Percentiles rank a stretch among this genome's conserved stretches.
phyloP scores from a whole-genome alignment of 371 early-diverging fungal species.

The Homolaphlyctis polyrhiza region DNA sequence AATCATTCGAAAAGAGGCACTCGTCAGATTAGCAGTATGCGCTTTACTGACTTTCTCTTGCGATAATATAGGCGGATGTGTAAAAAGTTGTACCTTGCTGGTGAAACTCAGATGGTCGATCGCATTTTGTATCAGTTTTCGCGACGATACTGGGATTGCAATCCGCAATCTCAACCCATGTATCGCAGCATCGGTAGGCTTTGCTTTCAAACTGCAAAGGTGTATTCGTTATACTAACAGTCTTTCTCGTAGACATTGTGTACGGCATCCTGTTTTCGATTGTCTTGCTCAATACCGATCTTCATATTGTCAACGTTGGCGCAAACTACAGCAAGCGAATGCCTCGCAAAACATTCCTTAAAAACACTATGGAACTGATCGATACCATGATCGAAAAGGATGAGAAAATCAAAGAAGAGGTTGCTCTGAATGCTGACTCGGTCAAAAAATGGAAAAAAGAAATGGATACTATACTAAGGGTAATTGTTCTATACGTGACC shows the following conservation, averaged over 20 bases:
- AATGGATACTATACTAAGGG: slow-evolving; percentile 15
- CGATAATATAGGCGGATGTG: slow-evolving; percentile 47
- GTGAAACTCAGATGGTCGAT: slow-evolving; percentile 89
- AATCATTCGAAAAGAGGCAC: not conserved
- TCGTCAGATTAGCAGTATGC: not conserved
- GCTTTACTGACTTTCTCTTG: not conserved
- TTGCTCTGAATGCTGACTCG: slow-evolving; percentile 1
- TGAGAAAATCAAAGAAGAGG: slow-evolving; percentile 4
- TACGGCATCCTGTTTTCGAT: slow-evolving; percentile 83
- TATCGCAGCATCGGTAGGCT: slow-evolving; percentile 25
- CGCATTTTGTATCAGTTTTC: slow-evolving; percentile 80
- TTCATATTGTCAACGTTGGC: slow-evolving; percentile 65
- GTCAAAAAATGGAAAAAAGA: slow-evolving; percentile 18
- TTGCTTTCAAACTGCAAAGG: not conserved
- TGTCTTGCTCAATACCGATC: slow-evolving; percentile 86
- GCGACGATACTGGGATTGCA: slow-evolving; percentile 74
- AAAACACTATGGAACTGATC: slow-evolving; percentile 36
- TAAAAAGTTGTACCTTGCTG: slow-evolving; percentile 72
- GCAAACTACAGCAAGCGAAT: slow-evolving; percentile 50
- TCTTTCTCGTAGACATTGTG: slow-evolving; percentile 53
- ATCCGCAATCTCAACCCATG: slow-evolving; percentile 50
- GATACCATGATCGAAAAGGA: slow-evolving; percentile 23
- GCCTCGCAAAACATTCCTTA: slow-evolving; percentile 45
- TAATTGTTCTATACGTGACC: not conserved
- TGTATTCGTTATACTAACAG: not conserved